phyloP scores from a whole-genome alignment of 2,329 filamentous ascomycete genomes.

The Ceratocystis huliohia region DNA sequence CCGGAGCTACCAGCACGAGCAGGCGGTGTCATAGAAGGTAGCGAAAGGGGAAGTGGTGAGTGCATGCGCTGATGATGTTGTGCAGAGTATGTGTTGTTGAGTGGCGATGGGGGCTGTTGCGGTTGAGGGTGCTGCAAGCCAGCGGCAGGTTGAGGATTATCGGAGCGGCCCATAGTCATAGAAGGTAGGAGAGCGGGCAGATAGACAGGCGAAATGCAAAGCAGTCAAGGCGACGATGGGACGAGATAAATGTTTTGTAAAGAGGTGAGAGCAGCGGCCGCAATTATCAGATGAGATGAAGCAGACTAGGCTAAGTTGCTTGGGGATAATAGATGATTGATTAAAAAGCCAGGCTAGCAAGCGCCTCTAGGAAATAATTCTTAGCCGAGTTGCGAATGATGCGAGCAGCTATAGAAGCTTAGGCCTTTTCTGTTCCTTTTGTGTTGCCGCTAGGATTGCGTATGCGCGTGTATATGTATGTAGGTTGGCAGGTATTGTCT shows the following conservation, averaged over 20 bases:
- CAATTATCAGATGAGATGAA: background rate
- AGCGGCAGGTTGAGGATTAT: slow-evolving; percentile 12
- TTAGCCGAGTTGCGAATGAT: background rate
- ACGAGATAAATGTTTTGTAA: background rate
- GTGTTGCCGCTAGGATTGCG: background rate
- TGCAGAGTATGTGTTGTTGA: slow-evolving; percentile 14
- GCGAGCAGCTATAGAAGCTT: background rate
- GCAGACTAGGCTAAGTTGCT: background rate
- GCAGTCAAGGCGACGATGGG: background rate
- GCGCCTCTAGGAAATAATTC: background rate
- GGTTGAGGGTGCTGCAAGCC: slow-evolving; percentile 19
- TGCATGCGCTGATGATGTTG: slow-evolving; percentile 18
- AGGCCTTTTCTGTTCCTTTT: background rate
- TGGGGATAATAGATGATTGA: background rate
- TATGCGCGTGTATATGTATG: background rate
- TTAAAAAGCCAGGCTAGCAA: too few relatives aligned
- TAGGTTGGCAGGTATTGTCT: background rate
- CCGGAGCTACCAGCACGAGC: slow-evolving; percentile 25
- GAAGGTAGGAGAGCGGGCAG: background rate
- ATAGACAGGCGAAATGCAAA: background rate
- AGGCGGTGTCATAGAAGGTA: slow-evolving; percentile 18
- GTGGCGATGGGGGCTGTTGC: slow-evolving; percentile 15
- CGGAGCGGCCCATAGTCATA: slow-evolving; percentile 14
- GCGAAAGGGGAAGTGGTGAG: slow-evolving; percentile 17
- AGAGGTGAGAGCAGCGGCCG: background rate